Conservation (phyloP, 2,329 filamentous ascomycete species). For the Penicillium sp. region DNA sequence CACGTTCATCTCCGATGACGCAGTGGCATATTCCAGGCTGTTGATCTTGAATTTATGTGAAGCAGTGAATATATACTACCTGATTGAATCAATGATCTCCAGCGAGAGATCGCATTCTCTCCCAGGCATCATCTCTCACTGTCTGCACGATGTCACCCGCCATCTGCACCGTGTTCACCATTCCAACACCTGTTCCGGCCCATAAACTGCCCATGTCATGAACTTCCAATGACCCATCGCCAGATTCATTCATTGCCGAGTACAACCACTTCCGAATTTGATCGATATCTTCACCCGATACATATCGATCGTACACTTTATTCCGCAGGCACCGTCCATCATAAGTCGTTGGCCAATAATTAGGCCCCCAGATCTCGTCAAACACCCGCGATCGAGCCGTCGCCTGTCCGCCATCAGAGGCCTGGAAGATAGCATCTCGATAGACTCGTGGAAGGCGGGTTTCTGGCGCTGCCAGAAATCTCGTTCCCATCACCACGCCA, state of each 20-base stretch:
- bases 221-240: background rate
- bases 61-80: background rate
- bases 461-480: constrained; percentile 58
- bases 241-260: constrained; percentile 1
- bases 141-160: constrained; percentile 13
- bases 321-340: constrained; percentile 21
- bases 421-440: constrained; percentile 50
- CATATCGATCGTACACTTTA: constrained; percentile 12
- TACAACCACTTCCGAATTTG: constrained; percentile 11
- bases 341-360: constrained; percentile 18
- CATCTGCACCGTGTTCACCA: constrained; percentile 11
- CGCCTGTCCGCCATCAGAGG: constrained; percentile 50
- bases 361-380: constrained; percentile 20
- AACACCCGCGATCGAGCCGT: constrained; percentile 20
- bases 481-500: constrained; percentile 63
- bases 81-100: background rate
- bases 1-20: background rate
- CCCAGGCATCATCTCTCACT: background rate
- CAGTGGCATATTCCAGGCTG: background rate
- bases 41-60: too few species aligned
- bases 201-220: constrained; percentile 20
- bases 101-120: background rate
- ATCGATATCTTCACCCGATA: constrained; percentile 5
- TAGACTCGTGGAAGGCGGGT: constrained; percentile 54
- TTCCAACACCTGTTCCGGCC: constrained; percentile 24